A percentile compares a stretch with the other conserved stretches of the same genome.
These are phyloP conservation scores for Teunomyces kruisii DNA, from an alignment of 805 yeast species.

Conservation along the genomic window DNA sequence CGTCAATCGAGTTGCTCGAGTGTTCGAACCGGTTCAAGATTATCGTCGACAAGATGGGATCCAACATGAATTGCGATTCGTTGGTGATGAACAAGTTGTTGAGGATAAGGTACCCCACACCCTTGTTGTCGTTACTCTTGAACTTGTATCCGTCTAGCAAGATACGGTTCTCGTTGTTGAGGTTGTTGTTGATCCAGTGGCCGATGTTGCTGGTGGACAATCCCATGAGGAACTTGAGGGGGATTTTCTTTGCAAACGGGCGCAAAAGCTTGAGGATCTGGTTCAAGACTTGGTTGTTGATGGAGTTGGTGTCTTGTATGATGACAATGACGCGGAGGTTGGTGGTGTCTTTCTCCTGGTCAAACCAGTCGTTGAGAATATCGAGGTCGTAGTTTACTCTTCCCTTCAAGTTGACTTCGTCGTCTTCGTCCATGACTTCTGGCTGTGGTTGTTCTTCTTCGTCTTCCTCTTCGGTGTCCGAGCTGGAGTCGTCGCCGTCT, in stretches of 20 bases:
- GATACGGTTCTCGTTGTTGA: slow-evolving; percentile 30
- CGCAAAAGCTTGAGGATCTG: slow-evolving; percentile 33
- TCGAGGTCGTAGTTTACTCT: slow-evolving; percentile 34
- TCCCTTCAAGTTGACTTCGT: slow-evolving; percentile 6
- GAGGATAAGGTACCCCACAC: slow-evolving; percentile 33
- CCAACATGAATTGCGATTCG: slow-evolving; percentile 20
- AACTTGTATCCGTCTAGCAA: slow-evolving; percentile 31
- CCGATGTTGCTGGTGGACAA: slow-evolving; percentile 35
- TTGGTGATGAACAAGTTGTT: slow-evolving; percentile 30
- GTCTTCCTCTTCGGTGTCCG: slow-evolving; percentile 8
- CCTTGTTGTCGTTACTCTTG: slow-evolving; percentile 30
- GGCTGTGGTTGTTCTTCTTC: slow-evolving; percentile 3
- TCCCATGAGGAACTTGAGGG: slow-evolving; percentile 37
- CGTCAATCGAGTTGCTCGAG: slow-evolving; percentile 42
- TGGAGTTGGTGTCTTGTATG: slow-evolving; percentile 39
- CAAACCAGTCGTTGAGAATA: slow-evolving; percentile 32
- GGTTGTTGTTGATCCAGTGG: slow-evolving; percentile 35
- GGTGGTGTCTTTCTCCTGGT: slow-evolving; percentile 7
- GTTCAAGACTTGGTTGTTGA: slow-evolving; percentile 33
- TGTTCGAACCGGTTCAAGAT: slow-evolving; percentile 34
- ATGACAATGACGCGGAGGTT: slow-evolving; percentile 23
- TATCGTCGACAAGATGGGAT: slow-evolving; percentile 25
- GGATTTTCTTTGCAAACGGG: slow-evolving; percentile 24
- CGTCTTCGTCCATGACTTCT: not conserved
- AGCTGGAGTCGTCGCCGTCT: slow-evolving; percentile 6